These are phyloP conservation scores for Vanrija humicola DNA, from an alignment of 1,284 basidiomycete species.

Conservation along the genomic window DNA sequence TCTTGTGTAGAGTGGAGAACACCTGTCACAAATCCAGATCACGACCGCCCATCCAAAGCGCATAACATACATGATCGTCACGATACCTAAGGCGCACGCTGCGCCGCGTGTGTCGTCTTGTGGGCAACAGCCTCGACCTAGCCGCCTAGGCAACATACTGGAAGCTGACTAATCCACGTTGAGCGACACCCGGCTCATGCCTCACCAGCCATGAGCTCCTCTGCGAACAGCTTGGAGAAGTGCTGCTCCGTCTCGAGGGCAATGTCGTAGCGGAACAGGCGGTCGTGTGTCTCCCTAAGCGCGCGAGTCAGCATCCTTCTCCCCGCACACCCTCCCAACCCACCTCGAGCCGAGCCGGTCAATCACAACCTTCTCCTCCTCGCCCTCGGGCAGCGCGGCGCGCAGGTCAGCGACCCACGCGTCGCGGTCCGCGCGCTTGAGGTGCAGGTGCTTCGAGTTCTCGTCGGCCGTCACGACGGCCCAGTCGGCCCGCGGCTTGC, in stretches of 20 bases:
- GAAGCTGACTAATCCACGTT: too few relatives aligned
- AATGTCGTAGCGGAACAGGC: slow-evolving; percentile 20
- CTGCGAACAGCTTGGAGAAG: slow-evolving; percentile 8
- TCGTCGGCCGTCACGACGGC: slow-evolving; percentile 38
- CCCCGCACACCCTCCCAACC: not conserved
- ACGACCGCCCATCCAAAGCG: too few relatives aligned
- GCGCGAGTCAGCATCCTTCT: not conserved
- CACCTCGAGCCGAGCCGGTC: slow-evolving; percentile 43
- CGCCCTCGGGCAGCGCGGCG: slow-evolving; percentile 19
- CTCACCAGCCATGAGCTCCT: slow-evolving; percentile 1
- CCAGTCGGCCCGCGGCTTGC: slow-evolving; percentile 46
- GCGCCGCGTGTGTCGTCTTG: too few relatives aligned
- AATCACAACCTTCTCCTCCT: slow-evolving; percentile 35
- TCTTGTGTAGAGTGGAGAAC: too few relatives aligned
- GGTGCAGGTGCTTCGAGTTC: slow-evolving; percentile 43
- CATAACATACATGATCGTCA: too few relatives aligned
- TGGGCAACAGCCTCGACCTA: too few relatives aligned
- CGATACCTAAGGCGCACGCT: too few relatives aligned
- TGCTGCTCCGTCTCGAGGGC: slow-evolving; percentile 9
- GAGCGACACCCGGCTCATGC: too few relatives aligned
- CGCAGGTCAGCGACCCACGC: slow-evolving; percentile 21
- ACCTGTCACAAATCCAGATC: too few relatives aligned
- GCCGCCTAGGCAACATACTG: too few relatives aligned
- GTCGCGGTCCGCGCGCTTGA: slow-evolving; percentile 28
- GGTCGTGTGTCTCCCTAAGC: slow-evolving; percentile 14